Evolutionary conservation across 2,329 filamentous ascomycete genomes (phyloP).

Genomic region (Hymenoscyphus fructigenus): DNA sequence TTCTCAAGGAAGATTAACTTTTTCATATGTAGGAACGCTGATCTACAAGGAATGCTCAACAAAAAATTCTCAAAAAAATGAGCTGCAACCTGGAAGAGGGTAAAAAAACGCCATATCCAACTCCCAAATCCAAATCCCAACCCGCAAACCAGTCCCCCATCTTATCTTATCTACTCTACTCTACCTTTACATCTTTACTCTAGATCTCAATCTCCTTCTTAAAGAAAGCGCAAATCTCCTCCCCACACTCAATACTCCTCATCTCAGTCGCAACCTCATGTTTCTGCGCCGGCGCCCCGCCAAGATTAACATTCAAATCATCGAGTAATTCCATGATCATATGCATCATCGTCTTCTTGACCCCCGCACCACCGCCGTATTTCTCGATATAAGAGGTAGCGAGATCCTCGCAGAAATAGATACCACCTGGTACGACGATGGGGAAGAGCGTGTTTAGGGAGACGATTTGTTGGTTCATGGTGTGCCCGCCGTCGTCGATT

Average conservation of each 20-base stretch:
- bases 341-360: background rate
- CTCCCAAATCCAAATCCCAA: too few species aligned
- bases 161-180: too few species aligned
- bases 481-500: constrained; percentile 43
- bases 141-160: too few species aligned
- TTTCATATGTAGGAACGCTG: background rate
- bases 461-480: constrained; percentile 41
- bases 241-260: constrained; percentile 17
- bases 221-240: constrained; percentile 20
- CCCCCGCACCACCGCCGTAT: background rate
- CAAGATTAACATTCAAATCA: background rate
- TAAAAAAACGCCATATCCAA: too few species aligned
- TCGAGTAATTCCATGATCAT: background rate
- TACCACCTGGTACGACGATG: background rate
- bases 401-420: background rate
- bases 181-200: too few species aligned
- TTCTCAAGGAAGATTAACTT: background rate
- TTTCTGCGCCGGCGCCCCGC: background rate
- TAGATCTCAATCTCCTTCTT: constrained; percentile 24
- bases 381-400: background rate
- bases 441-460: constrained; percentile 31
- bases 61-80: too few species aligned
- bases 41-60: too few species aligned
- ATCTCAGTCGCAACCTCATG: constrained; percentile 3
- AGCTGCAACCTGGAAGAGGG: too few species aligned